Evolutionary conservation across 345 rosid genomes (phyloP).

Genomic region (Boechera divaricarpa): DNA sequence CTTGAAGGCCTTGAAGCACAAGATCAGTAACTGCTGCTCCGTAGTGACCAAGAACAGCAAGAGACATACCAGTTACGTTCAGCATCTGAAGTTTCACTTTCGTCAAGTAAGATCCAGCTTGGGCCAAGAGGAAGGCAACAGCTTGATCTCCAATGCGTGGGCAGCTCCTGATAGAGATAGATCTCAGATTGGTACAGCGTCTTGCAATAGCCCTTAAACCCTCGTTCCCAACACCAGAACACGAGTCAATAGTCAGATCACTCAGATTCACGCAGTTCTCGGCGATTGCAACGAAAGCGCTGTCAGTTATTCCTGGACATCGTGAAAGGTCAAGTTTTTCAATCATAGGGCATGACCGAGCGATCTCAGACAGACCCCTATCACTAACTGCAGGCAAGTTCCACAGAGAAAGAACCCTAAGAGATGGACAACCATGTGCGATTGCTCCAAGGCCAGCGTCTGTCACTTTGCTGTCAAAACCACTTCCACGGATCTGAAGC

Average conservation of each 20-base stretch:
- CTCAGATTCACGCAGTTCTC: slow-evolving; percentile 69
- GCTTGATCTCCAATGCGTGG: slow-evolving; percentile 91
- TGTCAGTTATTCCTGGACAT: slow-evolving; percentile 72
- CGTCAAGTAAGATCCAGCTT: slow-evolving; percentile 53
- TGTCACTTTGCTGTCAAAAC: slow-evolving; percentile 67
- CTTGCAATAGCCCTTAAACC: slow-evolving; percentile 75
- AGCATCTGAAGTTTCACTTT: slow-evolving; percentile 85
- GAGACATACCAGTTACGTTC: slow-evolving; percentile 73
- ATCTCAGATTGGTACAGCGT: slow-evolving; percentile 70
- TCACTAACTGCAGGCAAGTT: slow-evolving; percentile 71
- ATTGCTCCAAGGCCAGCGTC: slow-evolving; percentile 69
- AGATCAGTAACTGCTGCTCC: slow-evolving; percentile 78
- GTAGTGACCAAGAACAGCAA: slow-evolving; percentile 86
- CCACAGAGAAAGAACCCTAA: slow-evolving; percentile 86
- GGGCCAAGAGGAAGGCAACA: slow-evolving; percentile 69
- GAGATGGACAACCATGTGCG: slow-evolving; percentile 80
- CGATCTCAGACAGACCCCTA: slow-evolving; percentile 73
- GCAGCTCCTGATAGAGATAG: slow-evolving; percentile 75
- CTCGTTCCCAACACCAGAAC: slow-evolving; percentile 74
- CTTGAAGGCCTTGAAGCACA: slow-evolving; percentile 64
- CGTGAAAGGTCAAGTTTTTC: slow-evolving; percentile 83
- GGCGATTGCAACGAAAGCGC: slow-evolving; percentile 63
- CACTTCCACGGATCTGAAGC: slow-evolving; percentile 76
- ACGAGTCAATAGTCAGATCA: slow-evolving; percentile 78
- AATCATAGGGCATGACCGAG: slow-evolving; percentile 66